Evolutionary conservation across 2,329 filamentous ascomycete genomes (phyloP), one percentile per base, ranked within the genome.

Genomic region (Ceratocystis alfenasii): DNA sequence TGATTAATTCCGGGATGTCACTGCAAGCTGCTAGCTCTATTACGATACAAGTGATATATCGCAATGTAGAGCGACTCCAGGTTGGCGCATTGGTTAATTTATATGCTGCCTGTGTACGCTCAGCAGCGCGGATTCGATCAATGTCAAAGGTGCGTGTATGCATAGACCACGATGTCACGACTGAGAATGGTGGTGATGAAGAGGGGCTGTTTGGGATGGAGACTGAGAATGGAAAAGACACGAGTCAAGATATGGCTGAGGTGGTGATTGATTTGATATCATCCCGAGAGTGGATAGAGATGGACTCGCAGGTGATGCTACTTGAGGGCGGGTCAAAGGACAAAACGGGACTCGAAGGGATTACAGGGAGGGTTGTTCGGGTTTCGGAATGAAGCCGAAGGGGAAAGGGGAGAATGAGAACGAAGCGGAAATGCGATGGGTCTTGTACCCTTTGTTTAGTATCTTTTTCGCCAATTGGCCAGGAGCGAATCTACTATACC

Each of bases 71-170:
- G 28, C 78, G 82, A 1, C 78, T 96, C 5, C 80, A 82, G 0
- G 76, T 85, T 0, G 88, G 89, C 1, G 86, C 82, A 50, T 79
- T 87, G 44, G 86, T 92, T 4, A 91, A 95, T 36, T 83, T 93
- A 0, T 97, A 96, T 72, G 84, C 92, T 50, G 90, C 90, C 20
- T 96, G 91, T 72, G 86, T 97, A 15, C 83, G 93, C 7, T 88
- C 91, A 1, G 85, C 88, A 0, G 92, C 90, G 0, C 86, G 87
- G 68, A 83, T 97, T 1, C 73, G 88, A 30, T 81, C 82, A 41
- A 79, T 87, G 10, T 77, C 72, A 41, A 70, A 36, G 68, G 70
- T 65, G 50, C n/a, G 30, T 20, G 8, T 8, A 41, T 41, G 36
- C 36, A 41, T 15, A 25, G 36, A 53, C 30, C 44, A 53, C 20